Evolutionary conservation across 1,284 basidiomycete genomes (phyloP).

Genomic region (Fomitiporia mediterranea): DNA sequence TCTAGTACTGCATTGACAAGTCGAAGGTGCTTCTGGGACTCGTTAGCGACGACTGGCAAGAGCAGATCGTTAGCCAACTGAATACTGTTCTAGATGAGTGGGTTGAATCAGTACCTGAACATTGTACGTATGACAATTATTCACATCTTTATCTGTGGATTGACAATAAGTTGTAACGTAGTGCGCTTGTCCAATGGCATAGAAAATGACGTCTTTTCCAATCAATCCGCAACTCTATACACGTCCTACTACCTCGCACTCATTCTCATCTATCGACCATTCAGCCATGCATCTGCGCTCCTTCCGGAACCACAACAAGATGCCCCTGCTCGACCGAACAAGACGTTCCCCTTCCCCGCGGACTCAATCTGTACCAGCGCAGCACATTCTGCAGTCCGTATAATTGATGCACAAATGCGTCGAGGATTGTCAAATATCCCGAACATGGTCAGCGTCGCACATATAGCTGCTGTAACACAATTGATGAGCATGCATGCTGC

Average conservation of each 20-base stretch:
- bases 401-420: slow-evolving; percentile 11
- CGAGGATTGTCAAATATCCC: slow-evolving; percentile 14
- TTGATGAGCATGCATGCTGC: slow-evolving; percentile 13
- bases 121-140: slow-evolving; percentile 43
- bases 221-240: slow-evolving; percentile 66
- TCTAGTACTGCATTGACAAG: slow-evolving; percentile 70
- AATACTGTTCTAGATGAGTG: slow-evolving; percentile 70
- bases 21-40: slow-evolving; percentile 47
- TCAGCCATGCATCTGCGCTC: slow-evolving; percentile 29
- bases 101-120: slow-evolving; percentile 63
- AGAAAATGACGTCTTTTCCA: slow-evolving; percentile 49
- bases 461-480: slow-evolving; percentile 11
- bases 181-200: slow-evolving; percentile 66
- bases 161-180: slow-evolving; percentile 26
- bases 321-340: background rate
- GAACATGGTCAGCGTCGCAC: slow-evolving; percentile 15
- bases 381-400: slow-evolving; percentile 13
- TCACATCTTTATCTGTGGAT: slow-evolving; percentile 8
- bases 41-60: slow-evolving; percentile 49
- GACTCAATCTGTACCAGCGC: slow-evolving; percentile 18
- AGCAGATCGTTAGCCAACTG: slow-evolving; percentile 65
- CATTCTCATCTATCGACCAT: slow-evolving; percentile 75
- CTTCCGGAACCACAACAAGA: slow-evolving; percentile 14
- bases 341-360: slow-evolving; percentile 18
- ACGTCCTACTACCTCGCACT: slow-evolving; percentile 65